Conservation (phyloP, 306 rosid genomes). For the Medicago truncatula region MtrunA17r5.0-ANR NC_053043.1:6845001-6845500, state of each 20-base stretch:
- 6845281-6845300: not conserved
- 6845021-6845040: slow-evolving; percentile 64
- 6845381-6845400: too few species aligned
- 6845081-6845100: slow-evolving; percentile 3
- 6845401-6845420: too few species aligned
- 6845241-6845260: not conserved
- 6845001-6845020: slow-evolving; percentile 69
- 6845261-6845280: not conserved
- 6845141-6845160: not conserved
- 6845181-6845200: not conserved
- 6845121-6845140: not conserved
- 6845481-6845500: not conserved
- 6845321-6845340: not conserved
- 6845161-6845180: not conserved
- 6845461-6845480: too few species aligned
- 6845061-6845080: slow-evolving; percentile 97
- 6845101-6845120: slow-evolving; percentile 22
- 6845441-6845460: not conserved
- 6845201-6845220: not conserved
- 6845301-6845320: not conserved
- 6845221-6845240: not conserved
- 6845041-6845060: slow-evolving; percentile 89
- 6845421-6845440: not conserved
- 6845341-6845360: not conserved
- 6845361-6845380: not conserved